Evolutionary conservation across 441 rosid genomes (phyloP), one percentile per base, ranked within the genome.

Genomic region (Dalechampia spathulata): DNA sequence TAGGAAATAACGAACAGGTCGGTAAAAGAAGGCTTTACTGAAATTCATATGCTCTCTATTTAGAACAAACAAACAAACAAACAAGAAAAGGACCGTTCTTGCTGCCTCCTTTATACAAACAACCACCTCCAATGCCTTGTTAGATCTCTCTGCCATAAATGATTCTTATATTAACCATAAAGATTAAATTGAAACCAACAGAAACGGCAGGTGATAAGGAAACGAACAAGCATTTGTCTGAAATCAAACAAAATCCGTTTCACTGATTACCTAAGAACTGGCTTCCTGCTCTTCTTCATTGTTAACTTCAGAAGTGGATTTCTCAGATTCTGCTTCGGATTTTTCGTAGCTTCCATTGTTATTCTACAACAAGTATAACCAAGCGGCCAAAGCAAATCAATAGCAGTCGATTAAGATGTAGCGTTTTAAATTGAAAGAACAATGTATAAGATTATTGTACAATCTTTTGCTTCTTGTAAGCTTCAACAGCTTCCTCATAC

Each of bases 251-350:
- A 21, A 15, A 23, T 0, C 16, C 2, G 11, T 10, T 13, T 1
- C 3, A 5, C 4, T 13, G 13, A 2, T 13, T 56, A 66, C 75
- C 67, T 74, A 67, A 26, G 78, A 70, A 61, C 75, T 70, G 45
- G 67, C 65, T 57, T 70, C 78, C 36, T 61, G 64, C 54, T 54
- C 72, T n/a, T 38, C 70, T 6, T 63, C 68, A 45, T 70, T 64
- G n/a, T 57, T 58, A 38, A 63, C 61, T 48, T 70, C 72, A 41
- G 72, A 67, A 40, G 54, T 56, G 58, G 72, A 69, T 58, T 69
- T 72, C 55, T 51, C 67, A 22, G 73, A 72, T 42, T 42, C 63
- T 48, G 48, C 63, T 20, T 34, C 62, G 1, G 38, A 6, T 7
- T 43, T 42, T 30, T 28, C 49, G 41, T 20, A 10, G 6, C 30